phyloP scores from a whole-genome alignment of 352 stramenopile genomes.

The Phytophthora hibernalis region DNA sequence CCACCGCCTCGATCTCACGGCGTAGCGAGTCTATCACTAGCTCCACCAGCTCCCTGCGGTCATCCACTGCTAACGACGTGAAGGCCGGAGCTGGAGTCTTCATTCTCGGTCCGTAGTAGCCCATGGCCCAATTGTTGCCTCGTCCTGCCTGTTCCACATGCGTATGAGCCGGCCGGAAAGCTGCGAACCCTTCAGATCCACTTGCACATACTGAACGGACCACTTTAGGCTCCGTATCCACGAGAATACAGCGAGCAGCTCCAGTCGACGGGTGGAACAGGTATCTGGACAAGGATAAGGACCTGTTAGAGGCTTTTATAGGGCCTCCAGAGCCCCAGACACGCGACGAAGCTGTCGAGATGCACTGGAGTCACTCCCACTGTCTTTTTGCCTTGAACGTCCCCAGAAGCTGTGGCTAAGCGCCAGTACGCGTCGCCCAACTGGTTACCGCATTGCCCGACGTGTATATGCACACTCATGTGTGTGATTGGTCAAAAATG shows the following conservation, averaged over 20 bases:
- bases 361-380: background rate
- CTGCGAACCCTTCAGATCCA: background rate
- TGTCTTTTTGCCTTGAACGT: conserved; percentile 1
- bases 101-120: conserved; percentile 55
- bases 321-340: background rate
- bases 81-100: conserved; percentile 31
- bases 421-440: conserved; percentile 78
- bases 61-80: conserved; percentile 39
- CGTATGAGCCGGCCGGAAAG: conserved; percentile 52
- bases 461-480: too few species aligned
- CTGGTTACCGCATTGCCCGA: conserved; percentile 85
- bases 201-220: conserved; percentile 44
- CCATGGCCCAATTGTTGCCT: conserved; percentile 92
- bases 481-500: conserved; percentile 18
- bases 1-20: conserved; percentile 71
- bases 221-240: conserved; percentile 86
- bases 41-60: conserved; percentile 62
- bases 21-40: conserved; percentile 78
- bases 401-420: conserved; percentile 29
- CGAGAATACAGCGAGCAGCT: conserved; percentile 71
- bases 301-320: conserved; percentile 9
- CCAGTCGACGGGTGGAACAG: conserved; percentile 56
- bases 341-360: conserved; percentile 8
- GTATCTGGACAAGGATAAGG: conserved; percentile 38
- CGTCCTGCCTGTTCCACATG: conserved; percentile 76